Evolutionary conservation across 2,329 filamentous ascomycete genomes (phyloP).

Genomic region (Alternaria postmessia): DNA sequence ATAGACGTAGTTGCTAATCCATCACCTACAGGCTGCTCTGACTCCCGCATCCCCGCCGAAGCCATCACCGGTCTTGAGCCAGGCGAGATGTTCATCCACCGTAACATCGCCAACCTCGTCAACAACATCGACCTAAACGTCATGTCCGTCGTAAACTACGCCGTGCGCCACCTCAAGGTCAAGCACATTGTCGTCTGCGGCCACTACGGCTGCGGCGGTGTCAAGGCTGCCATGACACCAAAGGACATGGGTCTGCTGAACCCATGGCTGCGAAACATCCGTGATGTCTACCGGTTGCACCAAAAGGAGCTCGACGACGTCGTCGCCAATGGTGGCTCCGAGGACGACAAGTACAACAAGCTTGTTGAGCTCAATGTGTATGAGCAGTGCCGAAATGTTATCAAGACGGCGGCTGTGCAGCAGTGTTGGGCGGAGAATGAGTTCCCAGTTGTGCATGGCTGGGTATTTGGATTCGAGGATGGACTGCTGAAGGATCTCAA

Average conservation of each 20-base stretch:
- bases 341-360: slow-evolving; percentile 43
- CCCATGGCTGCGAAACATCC: slow-evolving; percentile 77
- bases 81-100: slow-evolving; percentile 47
- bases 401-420: slow-evolving; percentile 62
- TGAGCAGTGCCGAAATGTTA: slow-evolving; percentile 50
- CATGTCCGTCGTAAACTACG: slow-evolving; percentile 53
- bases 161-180: slow-evolving; percentile 59
- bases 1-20: neutral
- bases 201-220: slow-evolving; percentile 73
- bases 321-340: slow-evolving; percentile 20
- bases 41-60: slow-evolving; percentile 53
- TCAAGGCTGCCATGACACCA: slow-evolving; percentile 68
- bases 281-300: slow-evolving; percentile 76
- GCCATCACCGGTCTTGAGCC: slow-evolving; percentile 51
- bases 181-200: slow-evolving; percentile 75
- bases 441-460: slow-evolving; percentile 75
- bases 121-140: slow-evolving; percentile 53
- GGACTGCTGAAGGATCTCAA: slow-evolving; percentile 72
- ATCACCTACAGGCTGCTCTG: slow-evolving; percentile 45
- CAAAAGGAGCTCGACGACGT: slow-evolving; percentile 70
- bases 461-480: slow-evolving; percentile 75
- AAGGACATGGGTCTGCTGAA: slow-evolving; percentile 75
- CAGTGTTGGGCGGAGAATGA: slow-evolving; percentile 67
- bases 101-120: slow-evolving; percentile 50
- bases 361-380: slow-evolving; percentile 51